Base-by-base conservation (phyloP, 148 eudicot genomes). In the Amaranthus palmeri region DNA sequence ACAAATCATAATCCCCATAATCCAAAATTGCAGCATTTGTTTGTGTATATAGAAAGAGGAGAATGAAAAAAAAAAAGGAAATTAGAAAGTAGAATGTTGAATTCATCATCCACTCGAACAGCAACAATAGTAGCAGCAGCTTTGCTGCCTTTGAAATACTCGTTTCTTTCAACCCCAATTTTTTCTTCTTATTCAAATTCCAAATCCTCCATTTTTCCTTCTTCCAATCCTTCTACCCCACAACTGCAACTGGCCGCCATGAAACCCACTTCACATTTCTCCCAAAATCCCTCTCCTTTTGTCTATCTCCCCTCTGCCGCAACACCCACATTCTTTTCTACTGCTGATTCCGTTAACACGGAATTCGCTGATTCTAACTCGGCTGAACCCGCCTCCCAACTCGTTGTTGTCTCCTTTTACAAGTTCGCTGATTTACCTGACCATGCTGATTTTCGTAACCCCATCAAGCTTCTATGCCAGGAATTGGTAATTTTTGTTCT, bases 351-450 rank as follows among this genome's bases (percentile, higher is more conserved):
- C 2, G 0, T 7, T 18, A 40, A 58, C 53, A 40, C 80, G 46
- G 51, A 25, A 25, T 25, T 72, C n/a, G 68, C 78, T 48, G 64
- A 54, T 42, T 63, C 77, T 47, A 52, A 8, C 4, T 64, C 54
- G 10, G 43, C 18, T 66, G 60, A 42, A 0, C n/a, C 69, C 50
- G 61, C 65, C 43, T 76, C 82, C 3, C 8, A 3, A 4, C 91
- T 95, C 12, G 85, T 89, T 48, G 96, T 95, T 52, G 89, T 91
- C n/a, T 95, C 97, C 10, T 95, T 91, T 68, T 95, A 95, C 76
- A 91, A 91, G 81, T 95, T 95, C 63, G 96, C 98, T 40, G 89
- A 95, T 78, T 91, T 95, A 17, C 82, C 87, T 11, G 96, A 89
- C 75, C 88, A 91, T 50, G 96, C 88, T 10, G 82, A 85, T 51